phyloP scores from a whole-genome alignment of 345 rosid genomes.

The Lepidium sativum region DNA sequence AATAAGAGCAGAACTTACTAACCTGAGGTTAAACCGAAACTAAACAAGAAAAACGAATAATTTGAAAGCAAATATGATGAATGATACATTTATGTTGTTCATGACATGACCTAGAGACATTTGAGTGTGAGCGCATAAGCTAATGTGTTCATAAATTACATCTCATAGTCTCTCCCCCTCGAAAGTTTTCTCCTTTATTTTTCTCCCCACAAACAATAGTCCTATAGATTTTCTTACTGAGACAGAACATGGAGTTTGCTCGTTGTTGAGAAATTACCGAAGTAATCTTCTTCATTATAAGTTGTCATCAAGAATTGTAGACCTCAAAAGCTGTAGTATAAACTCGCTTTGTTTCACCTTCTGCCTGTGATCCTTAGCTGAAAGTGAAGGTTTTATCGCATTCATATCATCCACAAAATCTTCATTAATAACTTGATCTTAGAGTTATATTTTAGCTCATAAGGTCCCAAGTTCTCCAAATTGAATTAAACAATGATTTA shows the following conservation, averaged over 20 bases:
- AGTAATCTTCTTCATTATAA: constrained; percentile 31
- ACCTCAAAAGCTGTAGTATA: constrained; percentile 51
- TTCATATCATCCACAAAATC: constrained; percentile 33
- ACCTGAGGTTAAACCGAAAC: background rate
- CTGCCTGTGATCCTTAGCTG: constrained; percentile 70
- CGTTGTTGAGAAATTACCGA: background rate
- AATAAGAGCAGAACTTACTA: background rate
- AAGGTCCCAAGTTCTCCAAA: background rate
- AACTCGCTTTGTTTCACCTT: constrained; percentile 63
- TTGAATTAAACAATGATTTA: background rate
- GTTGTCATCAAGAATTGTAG: constrained; percentile 48
- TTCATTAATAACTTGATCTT: background rate
- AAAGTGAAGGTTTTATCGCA: constrained; percentile 41
- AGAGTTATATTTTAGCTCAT: background rate
- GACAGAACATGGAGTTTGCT: background rate
- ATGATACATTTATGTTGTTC: constrained; percentile 1
- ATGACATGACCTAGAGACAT: background rate
- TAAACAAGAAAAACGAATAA: background rate
- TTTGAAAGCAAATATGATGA: background rate
- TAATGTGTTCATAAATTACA: constrained; percentile 3
- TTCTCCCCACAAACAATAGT: background rate
- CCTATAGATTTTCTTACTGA: background rate
- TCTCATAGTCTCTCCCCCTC: background rate
- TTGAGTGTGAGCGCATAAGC: background rate
- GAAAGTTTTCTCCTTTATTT: constrained; percentile 1